Conservation (phyloP, 1,284 basidiomycete species). For the Nidula niveotomentosa region DNA sequence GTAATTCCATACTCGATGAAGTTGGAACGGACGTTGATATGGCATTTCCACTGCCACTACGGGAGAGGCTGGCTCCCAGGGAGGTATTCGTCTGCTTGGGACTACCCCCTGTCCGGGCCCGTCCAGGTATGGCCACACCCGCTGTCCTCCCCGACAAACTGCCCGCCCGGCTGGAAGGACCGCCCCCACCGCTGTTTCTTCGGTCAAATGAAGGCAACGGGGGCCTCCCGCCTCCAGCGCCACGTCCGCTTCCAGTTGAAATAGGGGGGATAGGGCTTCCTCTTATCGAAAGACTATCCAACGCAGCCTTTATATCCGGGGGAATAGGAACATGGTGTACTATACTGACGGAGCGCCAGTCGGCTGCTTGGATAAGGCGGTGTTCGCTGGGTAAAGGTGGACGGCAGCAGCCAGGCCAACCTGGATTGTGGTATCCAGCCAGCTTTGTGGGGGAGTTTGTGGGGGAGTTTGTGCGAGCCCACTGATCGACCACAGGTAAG, state of each 20-base stretch:
- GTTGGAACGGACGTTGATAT: slow-evolving; percentile 40
- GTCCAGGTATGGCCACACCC: slow-evolving; percentile 25
- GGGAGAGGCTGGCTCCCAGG: slow-evolving; percentile 26
- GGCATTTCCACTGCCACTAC: slow-evolving; percentile 33
- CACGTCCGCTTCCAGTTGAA: slow-evolving; percentile 17
- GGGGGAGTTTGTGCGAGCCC: slow-evolving; percentile 60
- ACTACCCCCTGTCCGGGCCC: slow-evolving; percentile 24
- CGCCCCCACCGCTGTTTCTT: slow-evolving; percentile 44
- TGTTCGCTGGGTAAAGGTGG: slow-evolving; percentile 59
- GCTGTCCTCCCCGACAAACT: slow-evolving; percentile 33
- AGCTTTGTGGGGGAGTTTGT: slow-evolving; percentile 52
- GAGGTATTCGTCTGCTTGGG: slow-evolving; percentile 6
- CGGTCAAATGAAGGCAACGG: slow-evolving; percentile 43
- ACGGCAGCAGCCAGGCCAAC: slow-evolving; percentile 85
- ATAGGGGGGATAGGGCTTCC: slow-evolving; percentile 19
- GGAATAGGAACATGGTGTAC: slow-evolving; percentile 72
- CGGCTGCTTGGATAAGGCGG: slow-evolving; percentile 64
- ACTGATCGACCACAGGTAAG: slow-evolving; percentile 37
- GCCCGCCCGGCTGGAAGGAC: slow-evolving; percentile 34
- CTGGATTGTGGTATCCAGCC: slow-evolving; percentile 62
- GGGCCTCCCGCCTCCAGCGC: slow-evolving; percentile 21
- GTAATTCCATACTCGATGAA: slow-evolving; percentile 41
- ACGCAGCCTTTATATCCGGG: slow-evolving; percentile 60
- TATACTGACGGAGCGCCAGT: slow-evolving; percentile 75
- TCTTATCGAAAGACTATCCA: slow-evolving; percentile 50